A percentile compares a stretch with the other conserved stretches of the same genome.
These are phyloP conservation scores for Chaetomiaceae sp. DNA, from an alignment of 2,329 filamentous ascomycete genomes.

Conservation along the genomic window DNA sequence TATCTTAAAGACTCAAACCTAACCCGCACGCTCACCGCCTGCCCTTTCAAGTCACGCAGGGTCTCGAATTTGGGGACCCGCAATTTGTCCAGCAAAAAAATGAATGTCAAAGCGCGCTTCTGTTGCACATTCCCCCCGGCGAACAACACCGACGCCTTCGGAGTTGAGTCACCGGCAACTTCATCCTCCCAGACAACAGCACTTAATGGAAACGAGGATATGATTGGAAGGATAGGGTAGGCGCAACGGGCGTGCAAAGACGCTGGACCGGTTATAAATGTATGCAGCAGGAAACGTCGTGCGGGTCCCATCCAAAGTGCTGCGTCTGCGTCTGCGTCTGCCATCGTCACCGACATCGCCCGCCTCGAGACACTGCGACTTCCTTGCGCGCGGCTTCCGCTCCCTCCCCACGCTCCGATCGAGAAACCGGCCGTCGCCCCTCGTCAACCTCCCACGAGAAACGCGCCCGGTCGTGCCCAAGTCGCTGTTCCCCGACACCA, in stretches of 20 bases:
- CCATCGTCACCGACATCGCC: neutral
- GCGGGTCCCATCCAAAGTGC: slow-evolving; percentile 2
- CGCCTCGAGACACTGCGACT: neutral
- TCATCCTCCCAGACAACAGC: neutral
- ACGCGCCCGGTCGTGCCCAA: neutral
- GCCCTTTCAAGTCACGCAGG: neutral
- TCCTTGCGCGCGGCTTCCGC: neutral
- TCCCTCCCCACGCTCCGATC: neutral
- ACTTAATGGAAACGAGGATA: neutral
- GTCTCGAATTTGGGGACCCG: neutral
- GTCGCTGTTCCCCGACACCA: slow-evolving; percentile 1
- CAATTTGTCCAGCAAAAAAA: slow-evolving; percentile 8
- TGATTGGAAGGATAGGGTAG: neutral
- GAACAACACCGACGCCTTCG: too few relatives aligned
- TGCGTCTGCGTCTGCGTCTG: neutral
- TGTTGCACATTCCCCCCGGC: neutral
- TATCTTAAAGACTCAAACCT: neutral
- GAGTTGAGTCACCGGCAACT: slow-evolving; percentile 16
- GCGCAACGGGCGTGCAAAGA: neutral
- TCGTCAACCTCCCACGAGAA: neutral
- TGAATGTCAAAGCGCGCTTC: neutral
- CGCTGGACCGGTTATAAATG: slow-evolving; percentile 1
- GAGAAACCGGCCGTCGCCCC: neutral
- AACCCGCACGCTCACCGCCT: slow-evolving; percentile 6
- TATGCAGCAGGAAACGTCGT: slow-evolving; percentile 1